Percentiles rank a stretch among this genome's conserved stretches.
Conservation (phyloP, 148 eudicot species). For the Chenopodium berlandieri region DNA sequence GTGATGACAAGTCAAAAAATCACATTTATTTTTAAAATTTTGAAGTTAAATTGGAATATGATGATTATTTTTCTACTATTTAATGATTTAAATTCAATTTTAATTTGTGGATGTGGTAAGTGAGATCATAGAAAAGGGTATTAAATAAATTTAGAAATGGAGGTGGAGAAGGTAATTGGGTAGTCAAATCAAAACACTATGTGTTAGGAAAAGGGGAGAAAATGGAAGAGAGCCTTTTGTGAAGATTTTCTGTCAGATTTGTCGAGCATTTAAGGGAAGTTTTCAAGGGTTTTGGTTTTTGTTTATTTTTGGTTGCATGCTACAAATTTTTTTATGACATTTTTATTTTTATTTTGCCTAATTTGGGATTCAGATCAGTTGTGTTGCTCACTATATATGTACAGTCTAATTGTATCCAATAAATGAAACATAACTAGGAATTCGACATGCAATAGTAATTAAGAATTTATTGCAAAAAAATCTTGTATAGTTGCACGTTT, state of each 20-base stretch:
- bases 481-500: too few relatives aligned
- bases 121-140: not conserved
- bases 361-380: not conserved
- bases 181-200: slow-evolving; percentile 28
- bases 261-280: slow-evolving; percentile 12
- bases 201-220: slow-evolving; percentile 25
- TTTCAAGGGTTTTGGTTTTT: slow-evolving; percentile 1
- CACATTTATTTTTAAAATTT: not conserved
- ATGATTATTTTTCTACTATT: not conserved
- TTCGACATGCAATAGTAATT: not conserved
- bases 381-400: not conserved
- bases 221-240: slow-evolving; percentile 16
- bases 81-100: not conserved
- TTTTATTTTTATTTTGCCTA: slow-evolving; percentile 16
- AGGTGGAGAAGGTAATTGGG: not conserved
- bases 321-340: not conserved
- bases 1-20: not conserved
- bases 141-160: slow-evolving; percentile 1
- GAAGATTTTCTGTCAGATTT: slow-evolving; percentile 35
- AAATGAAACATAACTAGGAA: not conserved
- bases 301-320: slow-evolving; percentile 21
- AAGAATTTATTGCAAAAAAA: not conserved
- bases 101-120: not conserved
- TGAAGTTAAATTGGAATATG: not conserved
- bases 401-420: not conserved